A percentile compares a stretch with the other conserved stretches of the same genome.
Conservation (phyloP, 1,284 basidiomycete genomes). For the Afroboletus lepidellus region DNA sequence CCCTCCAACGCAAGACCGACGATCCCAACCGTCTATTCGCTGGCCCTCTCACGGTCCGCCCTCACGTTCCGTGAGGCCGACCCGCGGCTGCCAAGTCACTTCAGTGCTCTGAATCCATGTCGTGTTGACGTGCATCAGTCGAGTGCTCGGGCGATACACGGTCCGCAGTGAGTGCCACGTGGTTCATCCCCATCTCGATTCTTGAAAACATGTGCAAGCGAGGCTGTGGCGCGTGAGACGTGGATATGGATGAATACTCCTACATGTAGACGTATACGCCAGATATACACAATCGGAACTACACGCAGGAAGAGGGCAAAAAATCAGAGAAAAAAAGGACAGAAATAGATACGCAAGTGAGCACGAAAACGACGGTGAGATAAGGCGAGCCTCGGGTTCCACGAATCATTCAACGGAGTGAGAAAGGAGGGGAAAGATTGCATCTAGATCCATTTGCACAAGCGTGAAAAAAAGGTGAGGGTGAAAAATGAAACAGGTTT, state of each 20-base stretch:
- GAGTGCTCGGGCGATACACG: no score
- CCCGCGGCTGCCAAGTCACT: no score
- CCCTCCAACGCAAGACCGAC: no score
- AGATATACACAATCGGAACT: conserved; percentile 9
- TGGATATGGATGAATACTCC: not conserved
- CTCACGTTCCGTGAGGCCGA: no score
- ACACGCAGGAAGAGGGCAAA: conserved; percentile 1
- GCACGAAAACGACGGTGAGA: not conserved
- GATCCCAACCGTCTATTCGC: no score
- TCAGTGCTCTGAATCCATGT: no score
- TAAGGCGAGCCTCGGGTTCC: conserved; percentile 1
- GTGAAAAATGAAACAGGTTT: conserved; percentile 8
- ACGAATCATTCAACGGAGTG: not conserved
- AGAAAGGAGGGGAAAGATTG: not conserved
- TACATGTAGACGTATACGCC: conserved; percentile 9
- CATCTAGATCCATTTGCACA: conserved; percentile 25
- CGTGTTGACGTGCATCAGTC: no score
- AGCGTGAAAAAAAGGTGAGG: conserved; percentile 1
- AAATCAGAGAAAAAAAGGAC: not conserved
- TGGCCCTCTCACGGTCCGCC: no score
- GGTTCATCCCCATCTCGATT: no score
- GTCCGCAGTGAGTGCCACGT: no score
- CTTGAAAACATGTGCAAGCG: no score
- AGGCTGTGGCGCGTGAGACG: not conserved
- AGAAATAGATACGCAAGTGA: not conserved